Conservation (phyloP, 1,284 basidiomycete genomes). For the Sanguinoderma infundibulare region DNA sequence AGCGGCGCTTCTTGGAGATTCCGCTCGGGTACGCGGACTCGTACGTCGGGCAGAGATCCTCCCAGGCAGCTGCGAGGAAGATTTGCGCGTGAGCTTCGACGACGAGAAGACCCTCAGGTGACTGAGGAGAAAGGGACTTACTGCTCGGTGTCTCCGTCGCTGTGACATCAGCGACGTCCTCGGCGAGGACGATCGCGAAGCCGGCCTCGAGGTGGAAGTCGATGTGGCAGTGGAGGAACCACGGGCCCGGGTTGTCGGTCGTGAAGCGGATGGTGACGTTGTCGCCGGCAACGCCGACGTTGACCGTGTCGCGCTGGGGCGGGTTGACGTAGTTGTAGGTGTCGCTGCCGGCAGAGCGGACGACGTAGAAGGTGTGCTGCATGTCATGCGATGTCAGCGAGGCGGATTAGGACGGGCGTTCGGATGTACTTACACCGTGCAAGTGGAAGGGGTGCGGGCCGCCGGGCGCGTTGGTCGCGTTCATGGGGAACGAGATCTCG, state of each 20-base stretch:
- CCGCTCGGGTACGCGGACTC: not conserved
- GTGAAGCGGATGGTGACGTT: conserved; percentile 9
- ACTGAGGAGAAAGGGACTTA: not conserved
- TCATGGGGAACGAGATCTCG: conserved; percentile 36
- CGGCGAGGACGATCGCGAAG: conserved; percentile 32
- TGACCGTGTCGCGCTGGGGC: conserved; percentile 35
- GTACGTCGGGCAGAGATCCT: conserved; percentile 7
- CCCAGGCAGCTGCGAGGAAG: not conserved
- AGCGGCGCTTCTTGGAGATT: not conserved
- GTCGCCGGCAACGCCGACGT: conserved; percentile 5
- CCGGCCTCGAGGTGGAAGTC: conserved; percentile 32
- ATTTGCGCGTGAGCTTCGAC: not conserved
- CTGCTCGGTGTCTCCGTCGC: conserved; percentile 2
- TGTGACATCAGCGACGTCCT: conserved; percentile 23
- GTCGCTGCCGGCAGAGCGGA: conserved; percentile 29
- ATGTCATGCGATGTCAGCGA: not conserved
- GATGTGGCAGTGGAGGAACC: conserved; percentile 30
- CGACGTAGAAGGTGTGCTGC: conserved; percentile 31
- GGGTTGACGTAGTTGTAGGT: conserved; percentile 37
- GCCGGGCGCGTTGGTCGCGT: conserved; percentile 23
- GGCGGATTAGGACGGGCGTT: not conserved
- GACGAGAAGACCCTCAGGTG: not conserved
- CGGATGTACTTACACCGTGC: conserved; percentile 35
- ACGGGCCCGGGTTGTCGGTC: conserved; percentile 7
- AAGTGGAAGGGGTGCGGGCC: conserved; percentile 42